A percentile compares a stretch with the other conserved stretches of the same genome.
Evolutionary conservation across 75 land plant species (phyloP).

Genomic region (Adiantum capillusveneris): DNA sequence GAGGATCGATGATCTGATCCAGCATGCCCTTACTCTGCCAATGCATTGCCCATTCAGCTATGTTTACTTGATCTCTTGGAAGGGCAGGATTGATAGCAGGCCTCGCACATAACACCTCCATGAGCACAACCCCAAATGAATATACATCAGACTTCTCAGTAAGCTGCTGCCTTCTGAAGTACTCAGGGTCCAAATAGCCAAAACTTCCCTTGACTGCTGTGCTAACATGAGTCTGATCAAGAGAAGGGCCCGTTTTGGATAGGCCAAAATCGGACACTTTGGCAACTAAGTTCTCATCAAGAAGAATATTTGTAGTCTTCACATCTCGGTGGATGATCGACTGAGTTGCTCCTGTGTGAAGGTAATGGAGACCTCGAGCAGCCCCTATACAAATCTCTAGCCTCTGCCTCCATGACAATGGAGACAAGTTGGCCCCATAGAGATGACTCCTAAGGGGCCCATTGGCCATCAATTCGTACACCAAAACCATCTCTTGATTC

Average conservation of each 20-base stretch:
- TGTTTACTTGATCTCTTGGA: slow-evolving; percentile 44
- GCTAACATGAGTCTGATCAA: slow-evolving; percentile 58
- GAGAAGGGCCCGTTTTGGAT: slow-evolving; percentile 50
- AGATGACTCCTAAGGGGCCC: slow-evolving; percentile 58
- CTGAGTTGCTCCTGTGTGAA: slow-evolving; percentile 64
- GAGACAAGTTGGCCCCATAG: slow-evolving; percentile 38
- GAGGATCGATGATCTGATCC: slow-evolving; percentile 33
- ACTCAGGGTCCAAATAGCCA: slow-evolving; percentile 77
- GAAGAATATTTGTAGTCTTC: slow-evolving; percentile 64
- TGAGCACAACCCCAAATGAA: slow-evolving; percentile 44
- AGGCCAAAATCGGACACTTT: slow-evolving; percentile 75
- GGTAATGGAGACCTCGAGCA: slow-evolving; percentile 68
- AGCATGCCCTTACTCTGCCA: slow-evolving; percentile 35
- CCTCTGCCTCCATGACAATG: slow-evolving; percentile 55
- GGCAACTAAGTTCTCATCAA: slow-evolving; percentile 57
- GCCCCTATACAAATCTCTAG: slow-evolving; percentile 66
- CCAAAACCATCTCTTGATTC: slow-evolving; percentile 57
- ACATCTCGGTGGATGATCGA: slow-evolving; percentile 69
- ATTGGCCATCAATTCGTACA: slow-evolving; percentile 69
- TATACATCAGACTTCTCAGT: slow-evolving; percentile 61
- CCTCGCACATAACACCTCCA: slow-evolving; percentile 46
- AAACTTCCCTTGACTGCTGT: slow-evolving; percentile 85
- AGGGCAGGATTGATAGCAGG: slow-evolving; percentile 41
- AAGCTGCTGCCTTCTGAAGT: slow-evolving; percentile 67
- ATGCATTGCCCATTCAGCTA: slow-evolving; percentile 49